Percentiles rank a stretch among this genome's conserved stretches.
Conservation (phyloP, 1,139 yeast species). For the Taphrina confusa region DNA sequence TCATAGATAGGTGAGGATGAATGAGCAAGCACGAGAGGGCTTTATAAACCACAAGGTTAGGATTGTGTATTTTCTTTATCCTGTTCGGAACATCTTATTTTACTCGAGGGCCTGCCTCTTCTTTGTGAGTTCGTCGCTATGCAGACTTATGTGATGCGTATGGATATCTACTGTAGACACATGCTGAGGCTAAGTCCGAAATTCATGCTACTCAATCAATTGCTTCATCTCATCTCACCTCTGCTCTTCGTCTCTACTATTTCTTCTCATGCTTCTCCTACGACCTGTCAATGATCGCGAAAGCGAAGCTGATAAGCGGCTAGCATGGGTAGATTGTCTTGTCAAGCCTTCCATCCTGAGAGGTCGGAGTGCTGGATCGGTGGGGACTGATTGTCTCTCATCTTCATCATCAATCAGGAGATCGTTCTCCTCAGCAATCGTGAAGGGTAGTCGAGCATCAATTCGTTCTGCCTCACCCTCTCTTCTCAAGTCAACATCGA, state of each 20-base stretch:
- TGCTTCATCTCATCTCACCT: no score
- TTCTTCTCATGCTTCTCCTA: neutral
- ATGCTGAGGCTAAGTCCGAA: no score
- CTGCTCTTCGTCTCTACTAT: slow-evolving; percentile 1
- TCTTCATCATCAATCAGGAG: slow-evolving; percentile 16
- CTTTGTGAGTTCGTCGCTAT: no score
- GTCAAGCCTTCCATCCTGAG: neutral
- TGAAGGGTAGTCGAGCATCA: slow-evolving; percentile 19
- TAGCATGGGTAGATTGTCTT: slow-evolving; percentile 1
- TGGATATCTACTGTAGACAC: no score
- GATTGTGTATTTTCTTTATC: no score
- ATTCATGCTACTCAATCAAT: no score
- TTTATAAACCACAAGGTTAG: no score
- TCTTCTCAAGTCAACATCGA: slow-evolving; percentile 25
- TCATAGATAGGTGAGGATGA: no score
- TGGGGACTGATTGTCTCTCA: neutral
- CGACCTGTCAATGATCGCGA: slow-evolving; percentile 16
- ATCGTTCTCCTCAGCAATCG: slow-evolving; percentile 23
- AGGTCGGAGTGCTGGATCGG: neutral
- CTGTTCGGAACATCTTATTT: no score
- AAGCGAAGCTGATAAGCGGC: neutral
- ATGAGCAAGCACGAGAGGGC: no score
- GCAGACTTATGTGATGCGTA: no score
- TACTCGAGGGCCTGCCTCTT: no score
- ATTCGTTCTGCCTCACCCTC: slow-evolving; percentile 21